Evolutionary conservation across 2,329 filamentous ascomycete species (phyloP).

Genomic region (Ascochyta pisi): DNA sequence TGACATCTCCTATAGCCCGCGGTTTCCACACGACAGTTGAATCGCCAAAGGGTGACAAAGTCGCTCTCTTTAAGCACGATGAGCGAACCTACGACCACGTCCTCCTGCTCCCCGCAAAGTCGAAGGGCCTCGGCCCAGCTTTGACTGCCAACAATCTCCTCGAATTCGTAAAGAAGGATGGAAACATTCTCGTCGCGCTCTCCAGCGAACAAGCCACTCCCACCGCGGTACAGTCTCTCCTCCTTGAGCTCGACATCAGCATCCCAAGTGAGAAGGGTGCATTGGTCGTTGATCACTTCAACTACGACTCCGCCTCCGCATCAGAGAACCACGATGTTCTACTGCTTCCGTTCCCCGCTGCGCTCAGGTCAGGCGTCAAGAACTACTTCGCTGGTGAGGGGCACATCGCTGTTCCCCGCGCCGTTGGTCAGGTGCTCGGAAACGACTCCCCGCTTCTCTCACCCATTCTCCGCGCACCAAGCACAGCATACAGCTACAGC

Average conservation of each 20-base stretch:
- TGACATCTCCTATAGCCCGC: conserved; percentile 64
- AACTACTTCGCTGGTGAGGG: conserved; percentile 76
- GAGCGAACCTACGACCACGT: conserved; percentile 91
- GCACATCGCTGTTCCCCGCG: conserved; percentile 80
- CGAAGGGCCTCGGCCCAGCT: conserved; percentile 90
- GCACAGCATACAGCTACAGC: conserved; percentile 92
- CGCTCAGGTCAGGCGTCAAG: conserved; percentile 72
- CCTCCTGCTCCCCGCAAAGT: conserved; percentile 84
- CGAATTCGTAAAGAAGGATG: conserved; percentile 88
- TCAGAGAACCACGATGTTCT: conserved; percentile 88
- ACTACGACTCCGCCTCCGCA: conserved; percentile 80
- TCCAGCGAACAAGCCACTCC: conserved; percentile 75
- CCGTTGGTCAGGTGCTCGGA: conserved; percentile 82
- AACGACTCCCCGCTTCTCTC: conserved; percentile 75
- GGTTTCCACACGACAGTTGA: conserved; percentile 83
- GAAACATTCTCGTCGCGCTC: conserved; percentile 88
- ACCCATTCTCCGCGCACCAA: conserved; percentile 81
- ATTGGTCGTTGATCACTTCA: conserved; percentile 93
- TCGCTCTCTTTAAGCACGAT: conserved; percentile 84
- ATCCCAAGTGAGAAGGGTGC: conserved; percentile 86
- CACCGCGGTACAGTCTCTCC: conserved; percentile 75
- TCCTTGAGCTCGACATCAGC: conserved; percentile 86
- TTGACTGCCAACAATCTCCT: conserved; percentile 85
- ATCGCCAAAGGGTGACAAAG: conserved; percentile 60
- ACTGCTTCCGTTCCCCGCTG: conserved; percentile 72